Conservation (phyloP, 805 yeast genomes). For the Lipomyces kockii region DNA sequence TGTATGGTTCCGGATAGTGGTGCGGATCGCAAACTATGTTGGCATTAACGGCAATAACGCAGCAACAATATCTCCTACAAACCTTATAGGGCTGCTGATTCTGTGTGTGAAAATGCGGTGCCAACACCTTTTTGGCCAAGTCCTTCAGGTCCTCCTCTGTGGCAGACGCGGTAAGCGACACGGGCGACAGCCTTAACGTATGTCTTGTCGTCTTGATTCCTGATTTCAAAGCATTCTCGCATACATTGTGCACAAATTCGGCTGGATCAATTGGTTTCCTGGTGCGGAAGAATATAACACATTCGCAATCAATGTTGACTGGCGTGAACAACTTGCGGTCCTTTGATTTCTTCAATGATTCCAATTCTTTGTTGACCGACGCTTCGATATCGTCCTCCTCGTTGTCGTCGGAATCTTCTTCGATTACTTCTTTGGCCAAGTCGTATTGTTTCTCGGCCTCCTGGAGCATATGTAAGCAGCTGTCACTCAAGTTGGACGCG, state of each 20-base stretch:
- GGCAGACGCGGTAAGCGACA: conserved; percentile 74
- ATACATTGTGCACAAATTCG: conserved; percentile 63
- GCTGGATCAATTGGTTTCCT: conserved; percentile 81
- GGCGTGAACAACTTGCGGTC: conserved; percentile 55
- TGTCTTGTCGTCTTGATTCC: conserved; percentile 64
- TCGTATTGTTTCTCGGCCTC: conserved; percentile 37
- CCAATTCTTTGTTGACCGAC: conserved; percentile 46
- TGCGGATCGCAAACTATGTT: conserved; percentile 72
- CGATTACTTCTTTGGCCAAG: conserved; percentile 36
- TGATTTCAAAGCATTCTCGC: conserved; percentile 61
- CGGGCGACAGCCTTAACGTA: conserved; percentile 80
- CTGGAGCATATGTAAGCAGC: conserved; percentile 10
- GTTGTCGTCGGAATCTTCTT: conserved; percentile 40
- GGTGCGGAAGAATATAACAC: conserved; percentile 82
- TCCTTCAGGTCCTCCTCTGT: conserved; percentile 67
- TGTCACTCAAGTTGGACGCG: not conserved
- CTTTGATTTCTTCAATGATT: conserved; percentile 55
- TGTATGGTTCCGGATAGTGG: conserved; percentile 77
- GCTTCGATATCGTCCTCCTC: conserved; percentile 37
- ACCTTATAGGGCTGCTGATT: conserved; percentile 38
- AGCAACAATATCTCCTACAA: not conserved
- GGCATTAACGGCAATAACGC: conserved; percentile 13
- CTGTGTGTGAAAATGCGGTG: conserved; percentile 66
- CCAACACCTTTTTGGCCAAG: conserved; percentile 63
- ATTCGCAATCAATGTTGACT: conserved; percentile 73